Percentiles rank a stretch among this genome's conserved stretches.
Evolutionary conservation across 495 filamentous ascomycete species (phyloP).

Genomic region (Glonium stellatum): DNA sequence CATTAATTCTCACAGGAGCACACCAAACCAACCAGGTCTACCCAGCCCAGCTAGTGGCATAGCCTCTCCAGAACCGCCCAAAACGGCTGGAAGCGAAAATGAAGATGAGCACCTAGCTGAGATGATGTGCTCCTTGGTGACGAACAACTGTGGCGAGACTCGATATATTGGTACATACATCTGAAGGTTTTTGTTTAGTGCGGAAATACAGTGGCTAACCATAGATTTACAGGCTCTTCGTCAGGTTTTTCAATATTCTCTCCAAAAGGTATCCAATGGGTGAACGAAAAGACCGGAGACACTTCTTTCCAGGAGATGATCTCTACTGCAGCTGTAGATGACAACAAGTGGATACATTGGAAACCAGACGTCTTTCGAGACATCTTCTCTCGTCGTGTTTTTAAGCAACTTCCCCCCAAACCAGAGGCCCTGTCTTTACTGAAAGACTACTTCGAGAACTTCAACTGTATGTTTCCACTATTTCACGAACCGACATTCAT

Average conservation of each 20-base stretch:
- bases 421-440: constrained; percentile 73
- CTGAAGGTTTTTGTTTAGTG: background rate
- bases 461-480: constrained; percentile 96
- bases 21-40: constrained; percentile 19
- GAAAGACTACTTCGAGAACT: constrained; percentile 93
- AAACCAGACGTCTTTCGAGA: constrained; percentile 92
- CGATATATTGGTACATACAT: constrained; percentile 77
- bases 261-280: constrained; percentile 96
- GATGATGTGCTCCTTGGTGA: constrained; percentile 99
- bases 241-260: constrained; percentile 98
- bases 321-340: constrained; percentile 66
- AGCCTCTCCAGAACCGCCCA: constrained; percentile 51
- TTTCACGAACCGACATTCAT: constrained; percentile 98
- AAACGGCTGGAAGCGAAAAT: constrained; percentile 41
- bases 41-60: constrained; percentile 33
- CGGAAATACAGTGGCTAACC: constrained; percentile 12
- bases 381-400: constrained; percentile 82
- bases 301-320: constrained; percentile 95
- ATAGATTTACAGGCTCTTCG: constrained; percentile 62
- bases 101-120: constrained; percentile 89
- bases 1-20: constrained; percentile 4
- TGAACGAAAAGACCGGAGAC: constrained; percentile 96
- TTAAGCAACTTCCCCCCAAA: constrained; percentile 72
- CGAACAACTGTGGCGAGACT: constrained; percentile 91
- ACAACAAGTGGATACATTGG: constrained; percentile 94